Conservation (phyloP, 139 green algal genomes). For the Astrephomene gubernaculifera region DNA sequence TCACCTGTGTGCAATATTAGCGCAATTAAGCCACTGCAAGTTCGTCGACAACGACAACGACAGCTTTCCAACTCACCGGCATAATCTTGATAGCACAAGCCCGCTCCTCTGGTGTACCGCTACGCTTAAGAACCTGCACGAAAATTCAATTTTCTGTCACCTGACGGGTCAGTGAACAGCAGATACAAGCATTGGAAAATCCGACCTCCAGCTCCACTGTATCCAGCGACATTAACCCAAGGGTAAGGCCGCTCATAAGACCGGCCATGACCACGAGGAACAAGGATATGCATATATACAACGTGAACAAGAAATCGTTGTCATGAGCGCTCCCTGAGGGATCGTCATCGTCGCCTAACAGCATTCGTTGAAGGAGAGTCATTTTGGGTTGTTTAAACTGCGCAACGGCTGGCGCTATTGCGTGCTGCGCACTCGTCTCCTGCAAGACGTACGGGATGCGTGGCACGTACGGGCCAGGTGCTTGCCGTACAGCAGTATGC, state of each 20-base stretch:
- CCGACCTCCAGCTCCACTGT: constrained; percentile 76
- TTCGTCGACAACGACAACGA: no score
- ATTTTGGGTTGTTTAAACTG: background rate
- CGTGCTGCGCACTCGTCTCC: no score
- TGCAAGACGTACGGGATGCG: no score
- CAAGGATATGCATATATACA: constrained; percentile 48
- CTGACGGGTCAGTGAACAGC: background rate
- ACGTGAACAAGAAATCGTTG: constrained; percentile 26
- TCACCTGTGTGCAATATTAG: constrained; percentile 45
- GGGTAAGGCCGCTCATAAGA: constrained; percentile 79
- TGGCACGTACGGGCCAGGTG: no score
- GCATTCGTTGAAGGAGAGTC: background rate
- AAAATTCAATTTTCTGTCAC: background rate
- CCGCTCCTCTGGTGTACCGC: constrained; percentile 66
- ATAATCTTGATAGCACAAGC: constrained; percentile 58
- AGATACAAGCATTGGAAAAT: background rate
- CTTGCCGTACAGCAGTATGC: no score
- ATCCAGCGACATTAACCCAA: constrained; percentile 80
- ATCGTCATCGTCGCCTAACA: background rate
- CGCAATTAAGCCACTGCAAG: background rate
- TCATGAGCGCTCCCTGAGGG: background rate
- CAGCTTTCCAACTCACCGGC: constrained; percentile 38
- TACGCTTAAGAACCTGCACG: constrained; percentile 75
- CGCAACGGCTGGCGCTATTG: no score
- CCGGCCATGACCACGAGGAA: constrained; percentile 66